Conservation (phyloP, 2,329 filamentous ascomycete genomes). For the Macrophomina tecta region DNA sequence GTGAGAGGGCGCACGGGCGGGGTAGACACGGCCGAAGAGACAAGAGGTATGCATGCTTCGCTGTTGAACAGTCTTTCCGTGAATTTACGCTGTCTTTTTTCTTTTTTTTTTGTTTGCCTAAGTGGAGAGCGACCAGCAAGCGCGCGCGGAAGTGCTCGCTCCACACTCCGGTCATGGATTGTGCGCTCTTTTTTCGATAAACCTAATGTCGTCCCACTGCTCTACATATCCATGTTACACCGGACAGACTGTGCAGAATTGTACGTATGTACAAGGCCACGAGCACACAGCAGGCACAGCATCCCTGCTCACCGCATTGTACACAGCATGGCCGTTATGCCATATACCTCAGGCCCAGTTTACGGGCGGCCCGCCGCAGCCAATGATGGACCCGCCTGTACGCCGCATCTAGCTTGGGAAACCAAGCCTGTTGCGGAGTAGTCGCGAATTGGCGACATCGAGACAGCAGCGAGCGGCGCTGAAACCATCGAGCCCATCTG, state of each 20-base stretch:
- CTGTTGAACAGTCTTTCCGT: not conserved
- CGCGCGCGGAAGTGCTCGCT: not conserved
- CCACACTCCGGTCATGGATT: not conserved
- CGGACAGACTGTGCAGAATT: slow-evolving; percentile 2
- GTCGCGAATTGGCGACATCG: not conserved
- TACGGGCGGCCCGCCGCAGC: not conserved
- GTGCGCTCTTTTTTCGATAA: slow-evolving; percentile 2
- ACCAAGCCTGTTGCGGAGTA: slow-evolving; percentile 3
- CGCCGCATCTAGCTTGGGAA: not conserved
- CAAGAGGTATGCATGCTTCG: not conserved
- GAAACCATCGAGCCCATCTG: not conserved
- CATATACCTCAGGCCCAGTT: not conserved
- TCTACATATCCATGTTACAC: slow-evolving; percentile 1
- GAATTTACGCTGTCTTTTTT: not conserved
- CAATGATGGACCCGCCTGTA: not conserved
- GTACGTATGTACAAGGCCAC: not conserved
- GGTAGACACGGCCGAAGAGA: not conserved
- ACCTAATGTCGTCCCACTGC: slow-evolving; percentile 14
- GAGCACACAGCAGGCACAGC: not conserved
- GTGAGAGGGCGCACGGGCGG: slow-evolving; percentile 1
- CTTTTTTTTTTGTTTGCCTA: not conserved
- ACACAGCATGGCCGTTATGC: slow-evolving; percentile 12
- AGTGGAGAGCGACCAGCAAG: not conserved
- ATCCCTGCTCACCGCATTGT: not conserved
- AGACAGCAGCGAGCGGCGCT: slow-evolving; percentile 13